phyloP scores from a whole-genome alignment of 345 rosid species.

The Melastoma malabathricum region DNA sequence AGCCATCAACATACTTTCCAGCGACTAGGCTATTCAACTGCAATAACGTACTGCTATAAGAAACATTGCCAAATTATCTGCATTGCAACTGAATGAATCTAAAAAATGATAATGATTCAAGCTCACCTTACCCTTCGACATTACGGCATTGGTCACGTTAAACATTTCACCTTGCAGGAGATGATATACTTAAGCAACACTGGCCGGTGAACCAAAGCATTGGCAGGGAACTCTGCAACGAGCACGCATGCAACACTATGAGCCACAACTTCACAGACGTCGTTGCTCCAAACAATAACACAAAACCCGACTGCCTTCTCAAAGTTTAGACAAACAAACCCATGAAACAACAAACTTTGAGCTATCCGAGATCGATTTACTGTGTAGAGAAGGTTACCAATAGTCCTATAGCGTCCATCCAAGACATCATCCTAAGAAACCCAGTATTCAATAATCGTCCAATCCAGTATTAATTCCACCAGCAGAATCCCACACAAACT shows the following conservation, averaged over 20 bases:
- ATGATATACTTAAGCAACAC: slow-evolving; percentile 47
- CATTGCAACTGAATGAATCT: too few species aligned
- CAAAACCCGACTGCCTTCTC: too few species aligned
- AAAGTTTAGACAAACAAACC: too few species aligned
- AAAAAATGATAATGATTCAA: not conserved
- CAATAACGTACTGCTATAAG: slow-evolving; percentile 4
- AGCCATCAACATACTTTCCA: slow-evolving; percentile 77
- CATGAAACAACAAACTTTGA: not conserved
- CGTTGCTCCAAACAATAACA: too few species aligned
- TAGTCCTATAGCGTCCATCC: slow-evolving; percentile 60
- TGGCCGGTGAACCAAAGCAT: slow-evolving; percentile 71
- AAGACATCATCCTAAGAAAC: slow-evolving; percentile 53
- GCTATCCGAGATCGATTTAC: slow-evolving; percentile 20
- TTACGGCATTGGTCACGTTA: slow-evolving; percentile 81
- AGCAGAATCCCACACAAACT: not conserved
- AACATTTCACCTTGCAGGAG: slow-evolving; percentile 51
- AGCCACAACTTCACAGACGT: too few species aligned
- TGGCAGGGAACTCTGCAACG: slow-evolving; percentile 52
- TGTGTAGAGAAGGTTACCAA: slow-evolving; percentile 77
- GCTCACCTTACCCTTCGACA: slow-evolving; percentile 94
- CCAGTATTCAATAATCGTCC: too few species aligned
- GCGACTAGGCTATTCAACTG: slow-evolving; percentile 81
- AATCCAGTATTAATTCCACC: not conserved
- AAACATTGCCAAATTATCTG: not conserved
- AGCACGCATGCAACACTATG: not conserved